Evolutionary conservation across 176 grass and related monocot genomes (phyloP), one percentile per base, ranked within the genome.

Genomic region (Lolium rigidum): DNA sequence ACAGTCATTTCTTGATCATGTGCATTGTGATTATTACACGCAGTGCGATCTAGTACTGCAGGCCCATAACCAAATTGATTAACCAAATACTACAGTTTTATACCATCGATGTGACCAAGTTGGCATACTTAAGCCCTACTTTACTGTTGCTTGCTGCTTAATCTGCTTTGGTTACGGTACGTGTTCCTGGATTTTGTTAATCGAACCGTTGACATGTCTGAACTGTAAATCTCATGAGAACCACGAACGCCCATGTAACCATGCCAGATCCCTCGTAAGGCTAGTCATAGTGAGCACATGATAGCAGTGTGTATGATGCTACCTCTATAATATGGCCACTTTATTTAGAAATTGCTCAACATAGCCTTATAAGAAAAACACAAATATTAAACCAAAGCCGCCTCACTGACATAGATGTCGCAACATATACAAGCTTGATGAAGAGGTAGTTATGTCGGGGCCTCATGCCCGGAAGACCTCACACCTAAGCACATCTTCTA

Each of bases 101-200:
- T 24, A 22, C 43, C 81, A 12, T 35, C 89, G 81, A 76, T 91
- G 76, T 84, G 81, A 91, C 69, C 85, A 87, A 91, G 81, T 84
- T 87, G 85, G 76, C 81, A 91, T 87, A 87, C 74, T 87, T 90
- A 49, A 74, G 57, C 13, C 17, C 15, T 14, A 86, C 79, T 86
- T 68, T 25, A 43, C 6, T 67, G 47, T 71, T 49, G 62, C 7
- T 41, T 69, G 25, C 50, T 78, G 48, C 1, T 78, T 49, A 64
- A 18, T 78, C 17, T 59, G 22, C 47, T 43, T 31, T 22, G 2
- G 70, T 21, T 67, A 48, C 71, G 37, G 61, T 31, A 52, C 47
- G 72, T 2, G 48, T 54, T 43, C 49, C 72, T 57, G 20, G 39
- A 11, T 11, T 69, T 57, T 13, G 50, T 48, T 76, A 18, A 7